These are phyloP conservation scores for Echinosophora koreensis DNA, from an alignment of 306 rosid species.

Conservation along the genomic window DNA sequence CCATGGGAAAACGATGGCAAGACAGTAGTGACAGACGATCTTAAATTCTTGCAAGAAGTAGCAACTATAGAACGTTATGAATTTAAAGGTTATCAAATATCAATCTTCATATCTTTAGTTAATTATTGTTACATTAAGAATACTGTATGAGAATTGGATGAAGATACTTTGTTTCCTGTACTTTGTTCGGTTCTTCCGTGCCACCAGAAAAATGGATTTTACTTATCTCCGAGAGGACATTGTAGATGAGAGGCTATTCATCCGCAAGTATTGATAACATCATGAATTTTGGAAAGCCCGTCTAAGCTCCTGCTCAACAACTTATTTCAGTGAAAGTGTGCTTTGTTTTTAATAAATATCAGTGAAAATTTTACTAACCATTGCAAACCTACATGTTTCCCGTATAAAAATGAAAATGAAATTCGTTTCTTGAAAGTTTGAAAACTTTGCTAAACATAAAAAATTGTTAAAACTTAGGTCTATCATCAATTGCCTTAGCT, in stretches of 20 bases:
- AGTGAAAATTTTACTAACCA: not conserved
- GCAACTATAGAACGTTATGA: slow-evolving; percentile 51
- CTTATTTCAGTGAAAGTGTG: not conserved
- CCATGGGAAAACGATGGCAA: slow-evolving; percentile 48
- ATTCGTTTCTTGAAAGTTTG: no score
- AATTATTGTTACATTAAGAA: slow-evolving; percentile 46
- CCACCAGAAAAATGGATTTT: slow-evolving; percentile 1
- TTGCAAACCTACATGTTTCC: not conserved
- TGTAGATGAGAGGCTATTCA: not conserved
- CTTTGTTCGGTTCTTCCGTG: slow-evolving; percentile 12
- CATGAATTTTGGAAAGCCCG: not conserved
- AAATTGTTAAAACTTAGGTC: not conserved
- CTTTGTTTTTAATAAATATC: not conserved
- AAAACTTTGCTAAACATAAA: not conserved
- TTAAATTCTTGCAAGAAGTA: slow-evolving; percentile 48
- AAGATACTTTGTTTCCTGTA: slow-evolving; percentile 34
- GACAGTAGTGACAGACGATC: slow-evolving; percentile 34
- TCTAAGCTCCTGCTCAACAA: not conserved
- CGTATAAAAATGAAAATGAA: not conserved
- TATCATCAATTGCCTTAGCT: not conserved
- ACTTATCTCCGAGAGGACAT: slow-evolving; percentile 5
- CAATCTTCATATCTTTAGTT: slow-evolving; percentile 52
- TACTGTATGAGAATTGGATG: slow-evolving; percentile 46
- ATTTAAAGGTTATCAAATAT: slow-evolving; percentile 49
- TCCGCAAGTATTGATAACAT: not conserved